Evolutionary conservation across 148 eudicot genomes (phyloP).

Genomic region (Silene uniflora): DNA sequence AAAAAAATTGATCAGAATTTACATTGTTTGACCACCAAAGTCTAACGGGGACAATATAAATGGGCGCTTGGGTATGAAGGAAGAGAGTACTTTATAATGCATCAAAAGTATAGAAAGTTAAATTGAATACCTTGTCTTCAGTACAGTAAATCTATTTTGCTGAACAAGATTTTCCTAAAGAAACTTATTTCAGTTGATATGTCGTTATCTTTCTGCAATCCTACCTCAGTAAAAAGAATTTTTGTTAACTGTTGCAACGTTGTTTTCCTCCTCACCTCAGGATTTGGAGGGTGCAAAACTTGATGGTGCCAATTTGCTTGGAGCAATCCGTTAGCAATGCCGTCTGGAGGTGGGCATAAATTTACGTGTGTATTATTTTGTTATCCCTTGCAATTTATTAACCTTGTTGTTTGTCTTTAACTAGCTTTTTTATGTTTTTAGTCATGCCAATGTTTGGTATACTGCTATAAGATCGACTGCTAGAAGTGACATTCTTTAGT

Average conservation of each 20-base stretch:
- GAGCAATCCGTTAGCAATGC: constrained; percentile 62
- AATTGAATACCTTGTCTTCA: not conserved
- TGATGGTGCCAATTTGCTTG: constrained; percentile 82
- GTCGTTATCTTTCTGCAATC: not conserved
- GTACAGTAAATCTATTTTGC: not conserved
- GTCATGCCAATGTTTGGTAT: not conserved
- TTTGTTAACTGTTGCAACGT: not conserved
- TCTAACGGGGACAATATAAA: too few relatives aligned
- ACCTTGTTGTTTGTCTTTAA: not conserved
- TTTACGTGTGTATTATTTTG: not conserved
- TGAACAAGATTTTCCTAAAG: not conserved
- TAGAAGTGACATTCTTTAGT: not conserved
- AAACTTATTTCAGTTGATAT: not conserved
- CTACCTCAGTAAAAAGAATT: not conserved
- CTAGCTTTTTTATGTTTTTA: not conserved
- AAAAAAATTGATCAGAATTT: too few relatives aligned
- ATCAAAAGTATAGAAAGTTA: too few relatives aligned
- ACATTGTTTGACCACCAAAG: too few relatives aligned
- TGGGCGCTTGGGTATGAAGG: too few relatives aligned
- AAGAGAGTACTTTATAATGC: too few relatives aligned
- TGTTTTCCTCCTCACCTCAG: constrained; percentile 27
- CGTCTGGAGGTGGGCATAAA: not conserved
- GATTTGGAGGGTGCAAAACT: constrained; percentile 82
- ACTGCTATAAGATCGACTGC: not conserved
- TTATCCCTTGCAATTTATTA: not conserved